A percentile compares a stretch with the other conserved stretches of the same genome.
Conservation (phyloP, 768 basidiomycete genomes). For the Amanita rimosa region DNA sequence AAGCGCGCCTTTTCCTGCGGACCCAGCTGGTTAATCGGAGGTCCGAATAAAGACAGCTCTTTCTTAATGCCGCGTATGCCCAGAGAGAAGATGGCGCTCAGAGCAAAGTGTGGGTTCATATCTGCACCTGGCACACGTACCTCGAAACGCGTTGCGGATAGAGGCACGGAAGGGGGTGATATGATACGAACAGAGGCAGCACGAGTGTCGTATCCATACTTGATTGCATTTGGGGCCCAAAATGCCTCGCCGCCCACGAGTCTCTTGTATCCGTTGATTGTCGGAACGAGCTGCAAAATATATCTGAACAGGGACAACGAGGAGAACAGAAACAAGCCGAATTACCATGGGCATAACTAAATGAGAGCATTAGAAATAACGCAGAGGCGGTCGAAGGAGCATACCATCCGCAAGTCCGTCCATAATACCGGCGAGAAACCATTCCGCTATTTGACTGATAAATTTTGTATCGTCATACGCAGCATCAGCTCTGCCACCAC, state of each 20-base stretch:
- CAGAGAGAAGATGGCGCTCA: constrained; percentile 79
- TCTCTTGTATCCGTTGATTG: constrained; percentile 96
- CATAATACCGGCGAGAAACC: constrained; percentile 90
- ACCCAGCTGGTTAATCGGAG: constrained; percentile 54
- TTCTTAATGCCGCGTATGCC: constrained; percentile 85
- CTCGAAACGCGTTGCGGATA: constrained; percentile 81
- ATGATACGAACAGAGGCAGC: constrained; percentile 88
- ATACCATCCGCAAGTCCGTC: constrained; percentile 83
- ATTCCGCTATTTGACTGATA: constrained; percentile 75
- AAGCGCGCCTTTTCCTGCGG: constrained; percentile 22
- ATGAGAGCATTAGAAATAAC: background rate
- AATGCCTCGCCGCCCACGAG: constrained; percentile 88
- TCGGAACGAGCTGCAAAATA: constrained; percentile 58
- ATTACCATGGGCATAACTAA: constrained; percentile 75
- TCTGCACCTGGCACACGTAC: constrained; percentile 94
- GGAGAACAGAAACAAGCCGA: background rate
- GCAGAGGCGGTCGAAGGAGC: constrained; percentile 12
- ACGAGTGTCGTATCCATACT: constrained; percentile 94
- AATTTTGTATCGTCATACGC: constrained; percentile 74
- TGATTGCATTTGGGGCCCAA: constrained; percentile 90
- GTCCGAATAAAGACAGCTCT: constrained; percentile 51
- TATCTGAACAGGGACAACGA: background rate
- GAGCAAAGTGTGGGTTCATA: constrained; percentile 86
- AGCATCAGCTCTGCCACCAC: constrained; percentile 57
- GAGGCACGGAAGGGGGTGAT: constrained; percentile 79